Conservation (phyloP, 2,329 filamentous ascomycete species). For the Aspergillus sp. region DNA sequence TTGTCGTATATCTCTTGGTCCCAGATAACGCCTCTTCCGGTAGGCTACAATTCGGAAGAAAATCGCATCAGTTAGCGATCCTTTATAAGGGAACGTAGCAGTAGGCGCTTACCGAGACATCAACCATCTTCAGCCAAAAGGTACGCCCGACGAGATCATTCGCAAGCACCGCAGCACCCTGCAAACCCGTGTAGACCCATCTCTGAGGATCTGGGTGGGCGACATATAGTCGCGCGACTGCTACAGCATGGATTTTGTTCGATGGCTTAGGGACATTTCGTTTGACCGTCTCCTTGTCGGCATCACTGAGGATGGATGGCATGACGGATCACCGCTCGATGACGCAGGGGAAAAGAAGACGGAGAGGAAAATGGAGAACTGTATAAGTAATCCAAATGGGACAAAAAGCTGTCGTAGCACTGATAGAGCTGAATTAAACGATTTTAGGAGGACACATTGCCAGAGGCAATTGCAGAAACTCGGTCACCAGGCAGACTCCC, state of each 20-base stretch:
- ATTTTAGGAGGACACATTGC: constrained; percentile 13
- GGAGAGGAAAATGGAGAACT: constrained; percentile 5
- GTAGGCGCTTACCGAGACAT: constrained; percentile 70
- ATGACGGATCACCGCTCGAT: constrained; percentile 25
- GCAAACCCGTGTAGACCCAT: constrained; percentile 93
- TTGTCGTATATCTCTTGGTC: constrained; percentile 96
- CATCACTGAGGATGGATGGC: constrained; percentile 71
- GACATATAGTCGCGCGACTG: constrained; percentile 86
- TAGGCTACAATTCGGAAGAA: constrained; percentile 48
- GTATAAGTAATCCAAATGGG: constrained; percentile 12
- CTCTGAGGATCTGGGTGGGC: constrained; percentile 74
- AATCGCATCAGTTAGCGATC: constrained; percentile 6
- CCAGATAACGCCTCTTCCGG: constrained; percentile 82
- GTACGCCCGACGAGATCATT: constrained; percentile 94
- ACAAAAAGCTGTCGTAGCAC: constrained; percentile 3
- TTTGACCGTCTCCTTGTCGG: constrained; percentile 95
- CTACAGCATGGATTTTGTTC: constrained; percentile 97
- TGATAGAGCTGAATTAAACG: constrained; percentile 2
- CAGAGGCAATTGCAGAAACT: constrained; percentile 5
- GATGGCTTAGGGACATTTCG: constrained; percentile 84
- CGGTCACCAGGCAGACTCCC: constrained; percentile 4
- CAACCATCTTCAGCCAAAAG: constrained; percentile 95
- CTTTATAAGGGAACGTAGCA: constrained; percentile 4
- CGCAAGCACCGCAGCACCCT: constrained; percentile 83
- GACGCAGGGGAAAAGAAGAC: neutral